Percentiles rank a stretch among this genome's conserved stretches.
Evolutionary conservation across 1,284 basidiomycete genomes (phyloP).

Genomic region (Sanghuangporus baumii): DNA sequence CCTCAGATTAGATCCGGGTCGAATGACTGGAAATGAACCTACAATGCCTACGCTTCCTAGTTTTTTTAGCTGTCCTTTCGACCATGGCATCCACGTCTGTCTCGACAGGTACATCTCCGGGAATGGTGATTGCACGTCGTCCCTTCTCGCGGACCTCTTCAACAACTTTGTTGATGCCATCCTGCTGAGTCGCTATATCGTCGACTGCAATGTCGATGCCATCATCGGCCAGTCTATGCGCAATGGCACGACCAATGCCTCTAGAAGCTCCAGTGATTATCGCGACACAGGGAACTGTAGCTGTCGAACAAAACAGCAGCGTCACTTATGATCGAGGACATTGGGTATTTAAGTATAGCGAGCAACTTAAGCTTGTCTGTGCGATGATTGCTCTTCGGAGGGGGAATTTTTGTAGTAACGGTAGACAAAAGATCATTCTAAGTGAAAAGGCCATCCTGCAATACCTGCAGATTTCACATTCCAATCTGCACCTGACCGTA

Average conservation of each 20-base stretch:
- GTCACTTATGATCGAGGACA: too few species aligned
- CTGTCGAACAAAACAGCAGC: too few species aligned
- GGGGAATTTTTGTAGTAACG: too few species aligned
- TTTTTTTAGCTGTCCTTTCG: slow-evolving; percentile 15
- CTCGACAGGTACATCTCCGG: slow-evolving; percentile 22
- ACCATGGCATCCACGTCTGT: slow-evolving; percentile 19
- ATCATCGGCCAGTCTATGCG: slow-evolving; percentile 18
- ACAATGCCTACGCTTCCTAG: slow-evolving; percentile 23
- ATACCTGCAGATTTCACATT: too few species aligned
- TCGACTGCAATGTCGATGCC: slow-evolving; percentile 20
- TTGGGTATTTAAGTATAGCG: too few species aligned
- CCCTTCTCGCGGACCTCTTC: neutral
- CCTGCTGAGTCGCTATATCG: slow-evolving; percentile 16
- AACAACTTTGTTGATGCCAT: slow-evolving; percentile 6
- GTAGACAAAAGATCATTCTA: too few species aligned
- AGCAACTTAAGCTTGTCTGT: too few species aligned
- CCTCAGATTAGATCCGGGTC: neutral
- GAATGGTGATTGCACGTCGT: slow-evolving; percentile 1
- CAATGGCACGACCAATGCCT: slow-evolving; percentile 21
- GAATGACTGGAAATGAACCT: neutral
- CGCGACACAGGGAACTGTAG: neutral
- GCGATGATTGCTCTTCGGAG: too few species aligned
- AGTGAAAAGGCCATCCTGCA: too few species aligned
- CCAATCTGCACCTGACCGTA: too few species aligned
- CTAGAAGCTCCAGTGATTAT: slow-evolving; percentile 21